Conservation (phyloP, 768 basidiomycete species). For the Chalciporus piperatus region DNA sequence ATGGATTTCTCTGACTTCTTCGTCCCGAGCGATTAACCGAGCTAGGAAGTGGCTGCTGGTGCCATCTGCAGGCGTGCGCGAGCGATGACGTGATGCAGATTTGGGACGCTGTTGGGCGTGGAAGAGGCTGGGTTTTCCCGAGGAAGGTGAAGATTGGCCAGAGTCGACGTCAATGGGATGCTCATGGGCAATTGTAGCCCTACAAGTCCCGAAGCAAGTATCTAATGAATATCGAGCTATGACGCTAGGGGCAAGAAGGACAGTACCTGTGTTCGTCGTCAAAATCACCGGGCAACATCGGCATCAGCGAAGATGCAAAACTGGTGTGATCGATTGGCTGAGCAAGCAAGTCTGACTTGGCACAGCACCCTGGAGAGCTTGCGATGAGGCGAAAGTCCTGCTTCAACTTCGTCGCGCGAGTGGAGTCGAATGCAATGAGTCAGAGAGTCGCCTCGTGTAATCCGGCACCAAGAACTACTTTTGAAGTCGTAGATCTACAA, state of each 20-base stretch:
- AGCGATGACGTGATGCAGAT: constrained; percentile 25
- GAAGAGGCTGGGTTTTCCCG: constrained; percentile 14
- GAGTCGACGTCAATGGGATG: constrained; percentile 33
- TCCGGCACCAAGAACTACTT: constrained; percentile 22
- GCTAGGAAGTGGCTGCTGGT: constrained; percentile 31
- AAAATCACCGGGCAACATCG: constrained; percentile 28
- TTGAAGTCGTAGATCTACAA: constrained; percentile 15
- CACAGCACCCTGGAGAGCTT: constrained; percentile 8
- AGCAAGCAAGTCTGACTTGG: background rate
- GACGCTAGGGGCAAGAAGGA: background rate
- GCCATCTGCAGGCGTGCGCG: constrained; percentile 24
- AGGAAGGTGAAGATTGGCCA: constrained; percentile 26
- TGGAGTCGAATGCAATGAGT: constrained; percentile 6
- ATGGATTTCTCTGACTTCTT: constrained; percentile 32
- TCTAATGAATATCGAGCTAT: background rate
- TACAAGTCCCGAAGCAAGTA: constrained; percentile 2
- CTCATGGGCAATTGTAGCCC: constrained; percentile 24
- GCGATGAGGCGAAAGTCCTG: background rate
- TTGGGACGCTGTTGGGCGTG: constrained; percentile 24
- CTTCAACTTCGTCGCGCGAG: constrained; percentile 1
- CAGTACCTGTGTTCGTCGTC: constrained; percentile 29
- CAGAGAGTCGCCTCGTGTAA: constrained; percentile 24
- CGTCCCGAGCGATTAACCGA: constrained; percentile 28
- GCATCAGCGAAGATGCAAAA: constrained; percentile 13
- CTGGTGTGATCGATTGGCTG: background rate